Percentiles rank a stretch among this genome's conserved stretches.
phyloP scores from a whole-genome alignment of 2,329 filamentous ascomycete genomes.

The Arthrinium puccinioides region DNA sequence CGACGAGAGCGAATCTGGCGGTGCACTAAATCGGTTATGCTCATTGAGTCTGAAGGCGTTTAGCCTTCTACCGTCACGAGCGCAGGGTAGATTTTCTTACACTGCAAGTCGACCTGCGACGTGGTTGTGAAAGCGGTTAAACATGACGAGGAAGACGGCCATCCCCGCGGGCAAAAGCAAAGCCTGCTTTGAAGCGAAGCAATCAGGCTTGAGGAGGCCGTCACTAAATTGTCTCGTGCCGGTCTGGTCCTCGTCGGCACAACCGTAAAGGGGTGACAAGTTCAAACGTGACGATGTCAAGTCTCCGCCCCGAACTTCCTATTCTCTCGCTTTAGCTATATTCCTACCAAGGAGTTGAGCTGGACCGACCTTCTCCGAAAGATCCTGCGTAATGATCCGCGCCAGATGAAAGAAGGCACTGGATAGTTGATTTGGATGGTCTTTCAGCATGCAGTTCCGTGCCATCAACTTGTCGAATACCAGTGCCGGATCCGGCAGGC shows the following conservation, averaged over 20 bases:
- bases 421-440: neutral
- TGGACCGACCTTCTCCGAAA: neutral
- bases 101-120: conserved; percentile 52
- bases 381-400: neutral
- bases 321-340: too few species aligned
- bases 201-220: conserved; percentile 65
- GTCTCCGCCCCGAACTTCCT: too few species aligned
- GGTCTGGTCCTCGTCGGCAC: neutral
- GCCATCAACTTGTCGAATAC: neutral
- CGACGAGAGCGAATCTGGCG: rapidly evolving
- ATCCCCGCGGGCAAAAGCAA: conserved; percentile 62
- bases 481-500: neutral
- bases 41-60: neutral
- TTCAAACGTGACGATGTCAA: too few species aligned
- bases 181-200: conserved; percentile 58
- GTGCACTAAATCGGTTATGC: neutral
- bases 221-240: conserved; percentile 14
- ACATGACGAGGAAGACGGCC: conserved; percentile 61
- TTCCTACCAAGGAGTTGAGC: neutral
- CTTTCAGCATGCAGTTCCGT: neutral
- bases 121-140: conserved; percentile 65
- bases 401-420: neutral
- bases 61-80: too few species aligned
- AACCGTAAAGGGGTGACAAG: conserved; percentile 63
- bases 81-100: neutral